These are phyloP conservation scores for Fonsecaea nubica DNA, from an alignment of 2,329 filamentous ascomycete genomes.

Conservation along the genomic window DNA sequence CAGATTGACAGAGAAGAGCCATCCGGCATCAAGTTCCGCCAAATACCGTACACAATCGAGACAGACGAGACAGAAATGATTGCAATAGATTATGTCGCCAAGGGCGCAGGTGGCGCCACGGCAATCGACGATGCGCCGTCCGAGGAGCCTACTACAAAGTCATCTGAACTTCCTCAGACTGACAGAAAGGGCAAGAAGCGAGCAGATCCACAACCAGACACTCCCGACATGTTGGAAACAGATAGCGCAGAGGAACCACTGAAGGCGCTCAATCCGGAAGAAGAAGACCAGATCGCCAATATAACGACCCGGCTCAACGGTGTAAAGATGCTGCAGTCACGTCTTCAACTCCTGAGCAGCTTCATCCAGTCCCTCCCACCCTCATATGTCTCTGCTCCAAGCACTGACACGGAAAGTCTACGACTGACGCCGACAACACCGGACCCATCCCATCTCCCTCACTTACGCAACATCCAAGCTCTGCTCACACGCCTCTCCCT, in stretches of 20 bases:
- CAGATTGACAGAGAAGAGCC: constrained; percentile 71
- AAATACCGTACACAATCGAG: constrained; percentile 85
- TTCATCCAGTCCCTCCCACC: constrained; percentile 78
- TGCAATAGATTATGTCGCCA: constrained; percentile 89
- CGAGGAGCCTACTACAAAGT: constrained; percentile 35
- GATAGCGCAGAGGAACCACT: constrained; percentile 20
- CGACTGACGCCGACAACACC: constrained; percentile 43
- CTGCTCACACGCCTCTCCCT: constrained; percentile 83
- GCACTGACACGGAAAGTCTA: constrained; percentile 47
- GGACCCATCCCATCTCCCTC: constrained; percentile 62
- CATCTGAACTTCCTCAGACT: constrained; percentile 20
- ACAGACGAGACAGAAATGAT: constrained; percentile 98
- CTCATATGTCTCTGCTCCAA: constrained; percentile 60
- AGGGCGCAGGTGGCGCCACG: constrained; percentile 80
- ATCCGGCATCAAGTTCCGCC: constrained; percentile 74
- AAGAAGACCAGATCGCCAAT: constrained; percentile 69
- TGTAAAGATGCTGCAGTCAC: constrained; percentile 86
- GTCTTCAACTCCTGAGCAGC: constrained; percentile 72
- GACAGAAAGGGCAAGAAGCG: constrained; percentile 48
- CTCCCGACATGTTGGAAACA: constrained; percentile 43
- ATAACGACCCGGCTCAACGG: constrained; percentile 90
- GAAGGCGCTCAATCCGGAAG: constrained; percentile 60
- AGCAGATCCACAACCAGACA: constrained; percentile 42
- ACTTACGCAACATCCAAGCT: constrained; percentile 87
- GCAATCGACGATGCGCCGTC: constrained; percentile 46